phyloP scores from a whole-genome alignment of 2,329 filamentous ascomycete species.

The Kalaharituber pfeilii region DNA sequence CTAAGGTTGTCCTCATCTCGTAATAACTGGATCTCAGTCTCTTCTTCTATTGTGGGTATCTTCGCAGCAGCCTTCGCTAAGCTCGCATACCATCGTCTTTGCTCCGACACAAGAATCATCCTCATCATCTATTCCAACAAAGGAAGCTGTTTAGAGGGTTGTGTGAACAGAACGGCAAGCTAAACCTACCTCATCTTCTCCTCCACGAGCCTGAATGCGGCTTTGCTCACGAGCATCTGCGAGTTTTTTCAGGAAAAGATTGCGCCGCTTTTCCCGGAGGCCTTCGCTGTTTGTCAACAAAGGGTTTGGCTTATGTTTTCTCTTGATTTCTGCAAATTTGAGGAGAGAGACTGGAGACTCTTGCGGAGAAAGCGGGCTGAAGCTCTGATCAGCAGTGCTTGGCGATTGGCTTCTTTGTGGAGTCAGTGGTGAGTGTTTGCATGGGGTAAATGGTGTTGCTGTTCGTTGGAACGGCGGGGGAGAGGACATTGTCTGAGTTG shows the following conservation, averaged over 20 bases:
- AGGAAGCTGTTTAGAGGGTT: too few species aligned
- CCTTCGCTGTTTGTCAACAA: constrained; percentile 43
- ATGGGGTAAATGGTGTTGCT: constrained; percentile 7
- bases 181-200: constrained; percentile 39
- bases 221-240: constrained; percentile 43
- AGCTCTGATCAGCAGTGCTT: neutral
- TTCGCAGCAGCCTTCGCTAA: constrained; percentile 23
- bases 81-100: constrained; percentile 25
- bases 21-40: constrained; percentile 17
- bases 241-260: constrained; percentile 52
- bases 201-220: constrained; percentile 42
- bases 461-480: neutral
- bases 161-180: neutral
- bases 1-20: constrained; percentile 12
- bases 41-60: constrained; percentile 21
- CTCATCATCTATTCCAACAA: constrained; percentile 25
- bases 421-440: constrained; percentile 14
- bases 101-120: constrained; percentile 28
- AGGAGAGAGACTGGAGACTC: constrained; percentile 14
- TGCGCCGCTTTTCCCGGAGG: constrained; percentile 44
- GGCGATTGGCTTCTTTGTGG: neutral
- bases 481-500: too few species aligned
- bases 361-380: neutral
- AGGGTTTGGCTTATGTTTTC: constrained; percentile 40
- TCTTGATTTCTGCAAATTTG: constrained; percentile 13